phyloP scores from a whole-genome alignment of 1,284 basidiomycete genomes.

The Ganoderma boninense region DNA sequence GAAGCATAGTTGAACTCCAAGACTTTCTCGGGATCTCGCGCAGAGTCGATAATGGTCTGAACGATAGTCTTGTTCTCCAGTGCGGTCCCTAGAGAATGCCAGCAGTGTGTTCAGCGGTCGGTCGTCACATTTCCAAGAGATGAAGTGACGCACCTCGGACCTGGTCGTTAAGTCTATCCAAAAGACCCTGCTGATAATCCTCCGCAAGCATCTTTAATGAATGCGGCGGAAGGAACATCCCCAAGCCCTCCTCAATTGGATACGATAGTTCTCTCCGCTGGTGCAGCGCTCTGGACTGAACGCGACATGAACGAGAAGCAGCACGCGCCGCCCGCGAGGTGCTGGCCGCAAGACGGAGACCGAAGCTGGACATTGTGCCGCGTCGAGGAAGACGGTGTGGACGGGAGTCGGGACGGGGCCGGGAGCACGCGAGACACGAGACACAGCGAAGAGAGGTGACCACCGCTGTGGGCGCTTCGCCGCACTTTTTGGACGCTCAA shows the following conservation, averaged over 20 bases:
- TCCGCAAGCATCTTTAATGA: slow-evolving; percentile 74
- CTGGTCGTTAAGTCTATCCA: slow-evolving; percentile 78
- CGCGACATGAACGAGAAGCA: slow-evolving; percentile 30
- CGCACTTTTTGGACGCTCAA: slow-evolving; percentile 33
- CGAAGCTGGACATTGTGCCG: slow-evolving; percentile 37
- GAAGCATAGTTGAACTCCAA: slow-evolving; percentile 93
- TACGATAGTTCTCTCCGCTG: slow-evolving; percentile 67
- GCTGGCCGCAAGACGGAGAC: slow-evolving; percentile 34
- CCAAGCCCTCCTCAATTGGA: slow-evolving; percentile 72
- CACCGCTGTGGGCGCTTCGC: slow-evolving; percentile 29
- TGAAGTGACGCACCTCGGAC: slow-evolving; percentile 63
- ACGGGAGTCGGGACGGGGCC: slow-evolving; percentile 1
- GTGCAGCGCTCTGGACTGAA: slow-evolving; percentile 57
- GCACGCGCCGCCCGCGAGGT: slow-evolving; percentile 35
- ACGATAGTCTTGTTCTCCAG: slow-evolving; percentile 65
- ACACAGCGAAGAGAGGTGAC: slow-evolving; percentile 11
- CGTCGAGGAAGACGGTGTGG: slow-evolving; percentile 7
- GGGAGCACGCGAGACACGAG: slow-evolving; percentile 9
- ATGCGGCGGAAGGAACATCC: slow-evolving; percentile 74
- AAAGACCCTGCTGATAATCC: slow-evolving; percentile 85
- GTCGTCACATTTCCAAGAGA: not conserved
- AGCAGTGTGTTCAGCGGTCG: slow-evolving; percentile 20
- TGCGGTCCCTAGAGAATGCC: slow-evolving; percentile 26
- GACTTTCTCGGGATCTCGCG: slow-evolving; percentile 66
- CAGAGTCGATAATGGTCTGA: slow-evolving; percentile 80